Conservation (phyloP, 1,284 basidiomycete species). For the Bjerkandera adusta region DNA sequence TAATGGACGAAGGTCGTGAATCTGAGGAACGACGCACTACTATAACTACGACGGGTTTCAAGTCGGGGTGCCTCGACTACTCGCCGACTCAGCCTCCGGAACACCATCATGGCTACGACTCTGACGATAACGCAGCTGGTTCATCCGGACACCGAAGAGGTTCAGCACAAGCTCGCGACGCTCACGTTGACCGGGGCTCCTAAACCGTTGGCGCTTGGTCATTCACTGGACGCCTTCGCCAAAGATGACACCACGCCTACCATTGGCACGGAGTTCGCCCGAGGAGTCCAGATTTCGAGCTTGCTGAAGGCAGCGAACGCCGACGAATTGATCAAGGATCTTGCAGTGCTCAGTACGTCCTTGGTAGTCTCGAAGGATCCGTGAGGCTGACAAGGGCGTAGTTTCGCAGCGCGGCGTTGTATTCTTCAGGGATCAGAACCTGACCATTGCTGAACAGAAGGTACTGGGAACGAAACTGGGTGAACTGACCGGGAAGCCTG, state of each 20-base stretch:
- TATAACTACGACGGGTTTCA: too few species aligned
- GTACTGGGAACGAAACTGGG: conserved; percentile 48
- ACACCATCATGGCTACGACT: conserved; percentile 19
- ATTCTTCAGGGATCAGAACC: conserved; percentile 61
- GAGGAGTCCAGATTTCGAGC: too few species aligned
- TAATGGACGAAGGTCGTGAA: too few species aligned
- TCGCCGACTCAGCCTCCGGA: too few species aligned
- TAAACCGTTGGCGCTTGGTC: not conserved
- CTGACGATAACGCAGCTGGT: conserved; percentile 18
- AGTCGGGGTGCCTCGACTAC: too few species aligned
- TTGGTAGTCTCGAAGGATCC: too few species aligned
- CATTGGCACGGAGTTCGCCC: too few species aligned
- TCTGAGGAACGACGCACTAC: too few species aligned
- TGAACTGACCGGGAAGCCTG: conserved; percentile 54
- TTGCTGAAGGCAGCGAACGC: conserved; percentile 31
- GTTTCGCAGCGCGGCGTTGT: conserved; percentile 71
- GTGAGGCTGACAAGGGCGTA: too few species aligned
- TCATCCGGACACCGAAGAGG: not conserved
- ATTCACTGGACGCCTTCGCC: too few species aligned
- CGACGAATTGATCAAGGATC: conserved; percentile 42
- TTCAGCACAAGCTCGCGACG: not conserved
- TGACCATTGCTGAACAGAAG: conserved; percentile 44
- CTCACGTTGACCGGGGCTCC: not conserved
- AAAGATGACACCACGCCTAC: too few species aligned
- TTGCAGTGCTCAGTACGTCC: conserved; percentile 40